Evolutionary conservation across 192 early-diverging fungal genomes (phyloP).

Genomic region (Jimgerdemannia flammicorona): DNA sequence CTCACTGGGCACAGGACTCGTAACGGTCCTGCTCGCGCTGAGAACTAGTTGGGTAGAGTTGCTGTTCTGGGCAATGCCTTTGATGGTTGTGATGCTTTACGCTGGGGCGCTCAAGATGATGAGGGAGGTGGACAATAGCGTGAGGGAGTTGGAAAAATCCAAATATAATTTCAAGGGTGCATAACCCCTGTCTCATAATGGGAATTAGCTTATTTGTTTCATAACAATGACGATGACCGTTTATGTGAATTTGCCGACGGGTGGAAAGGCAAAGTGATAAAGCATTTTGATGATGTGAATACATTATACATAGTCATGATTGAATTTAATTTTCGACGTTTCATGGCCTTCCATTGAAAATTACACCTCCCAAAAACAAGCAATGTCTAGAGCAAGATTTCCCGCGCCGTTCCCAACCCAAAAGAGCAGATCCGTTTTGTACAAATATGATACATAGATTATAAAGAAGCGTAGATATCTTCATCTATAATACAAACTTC

Average conservation of each 20-base stretch:
- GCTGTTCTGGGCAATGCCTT: slow-evolving; percentile 16
- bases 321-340: too few species aligned
- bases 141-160: background rate
- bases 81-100: slow-evolving; percentile 12
- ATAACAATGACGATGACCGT: too few species aligned
- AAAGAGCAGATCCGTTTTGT: background rate
- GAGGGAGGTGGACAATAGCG: background rate
- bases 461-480: background rate
- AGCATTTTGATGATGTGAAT: too few species aligned
- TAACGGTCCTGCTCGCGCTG: background rate
- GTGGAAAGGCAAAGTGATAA: too few species aligned
- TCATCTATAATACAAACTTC: background rate
- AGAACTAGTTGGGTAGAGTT: slow-evolving; percentile 1
- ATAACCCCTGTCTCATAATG: background rate
- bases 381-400: too few species aligned
- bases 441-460: background rate
- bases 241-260: too few species aligned
- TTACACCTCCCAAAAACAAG: too few species aligned
- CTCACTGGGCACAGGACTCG: background rate
- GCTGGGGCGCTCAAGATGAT: slow-evolving; percentile 5
- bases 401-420: too few species aligned
- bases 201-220: too few species aligned
- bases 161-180: slow-evolving; percentile 14
- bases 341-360: too few species aligned
- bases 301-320: too few species aligned